phyloP scores from a whole-genome alignment of 2,329 filamentous ascomycete genomes.

The Arthrobotrys iridis region DNA sequence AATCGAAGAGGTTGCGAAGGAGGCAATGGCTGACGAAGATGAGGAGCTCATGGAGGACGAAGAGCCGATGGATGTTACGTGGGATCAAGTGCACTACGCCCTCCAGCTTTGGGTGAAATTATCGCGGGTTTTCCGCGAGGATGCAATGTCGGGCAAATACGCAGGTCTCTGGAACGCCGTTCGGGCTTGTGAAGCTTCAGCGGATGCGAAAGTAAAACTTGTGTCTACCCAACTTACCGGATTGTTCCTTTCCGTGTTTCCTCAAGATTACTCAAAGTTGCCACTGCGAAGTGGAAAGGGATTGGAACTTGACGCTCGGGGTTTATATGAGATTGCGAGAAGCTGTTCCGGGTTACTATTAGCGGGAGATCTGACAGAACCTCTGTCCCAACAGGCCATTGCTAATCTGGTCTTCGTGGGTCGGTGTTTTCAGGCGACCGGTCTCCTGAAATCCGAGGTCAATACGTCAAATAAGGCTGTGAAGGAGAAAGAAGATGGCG shows the following conservation, averaged over 20 bases:
- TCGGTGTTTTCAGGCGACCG: slow-evolving; percentile 71
- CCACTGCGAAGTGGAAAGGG: slow-evolving; percentile 77
- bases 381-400: slow-evolving; percentile 79
- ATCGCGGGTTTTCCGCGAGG: slow-evolving; percentile 72
- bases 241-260: slow-evolving; percentile 82
- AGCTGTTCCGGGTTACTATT: slow-evolving; percentile 70
- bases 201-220: slow-evolving; percentile 78
- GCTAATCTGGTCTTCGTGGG: slow-evolving; percentile 86
- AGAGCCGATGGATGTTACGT: slow-evolving; percentile 66
- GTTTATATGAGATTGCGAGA: slow-evolving; percentile 70
- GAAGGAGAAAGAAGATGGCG: slow-evolving; percentile 61
- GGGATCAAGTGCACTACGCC: slow-evolving; percentile 78
- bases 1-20: slow-evolving; percentile 35
- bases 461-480: background rate
- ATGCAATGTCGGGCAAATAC: slow-evolving; percentile 70
- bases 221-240: slow-evolving; percentile 78
- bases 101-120: slow-evolving; percentile 76
- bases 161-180: slow-evolving; percentile 77
- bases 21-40: slow-evolving; percentile 60
- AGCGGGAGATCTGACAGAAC: slow-evolving; percentile 73
- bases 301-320: slow-evolving; percentile 72
- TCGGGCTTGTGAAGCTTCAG: slow-evolving; percentile 75
- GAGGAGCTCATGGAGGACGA: slow-evolving; percentile 62
- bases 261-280: slow-evolving; percentile 70
- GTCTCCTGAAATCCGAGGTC: slow-evolving; percentile 62